phyloP scores from a whole-genome alignment of 2,329 filamentous ascomycete species.

The Penicillium sp. region DNA sequence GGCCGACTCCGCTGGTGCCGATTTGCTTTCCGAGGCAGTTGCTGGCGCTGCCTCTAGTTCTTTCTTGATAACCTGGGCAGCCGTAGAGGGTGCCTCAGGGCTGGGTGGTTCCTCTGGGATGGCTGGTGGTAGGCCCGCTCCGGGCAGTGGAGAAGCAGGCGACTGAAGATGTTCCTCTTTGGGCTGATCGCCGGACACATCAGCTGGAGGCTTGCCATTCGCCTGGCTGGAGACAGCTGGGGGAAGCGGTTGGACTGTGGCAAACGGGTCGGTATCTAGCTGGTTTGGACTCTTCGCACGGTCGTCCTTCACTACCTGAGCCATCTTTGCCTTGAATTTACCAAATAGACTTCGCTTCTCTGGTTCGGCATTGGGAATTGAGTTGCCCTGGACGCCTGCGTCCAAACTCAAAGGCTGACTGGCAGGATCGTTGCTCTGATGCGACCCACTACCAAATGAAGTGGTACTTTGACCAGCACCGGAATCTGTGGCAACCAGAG shows the following conservation, averaged over 20 bases:
- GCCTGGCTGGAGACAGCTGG: constrained; percentile 29
- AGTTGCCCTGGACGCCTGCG: constrained; percentile 39
- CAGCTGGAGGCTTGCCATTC: constrained; percentile 26
- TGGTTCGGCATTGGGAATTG: constrained; percentile 36
- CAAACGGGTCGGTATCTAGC: constrained; percentile 36
- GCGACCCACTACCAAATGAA: constrained; percentile 64
- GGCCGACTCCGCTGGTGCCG: neutral
- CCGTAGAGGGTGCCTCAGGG: constrained; percentile 24
- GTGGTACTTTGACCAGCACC: constrained; percentile 67
- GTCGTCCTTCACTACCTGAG: constrained; percentile 55
- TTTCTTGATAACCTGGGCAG: constrained; percentile 12
- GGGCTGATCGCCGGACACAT: constrained; percentile 23
- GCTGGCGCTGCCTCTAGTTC: neutral
- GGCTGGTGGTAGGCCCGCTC: constrained; percentile 32
- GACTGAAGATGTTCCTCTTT: constrained; percentile 27
- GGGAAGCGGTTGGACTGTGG: constrained; percentile 38
- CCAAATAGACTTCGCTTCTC: constrained; percentile 64
- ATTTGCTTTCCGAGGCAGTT: neutral
- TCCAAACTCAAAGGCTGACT: constrained; percentile 40
- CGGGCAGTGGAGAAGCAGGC: constrained; percentile 32
- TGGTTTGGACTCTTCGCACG: constrained; percentile 55
- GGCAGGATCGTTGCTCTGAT: constrained; percentile 44
- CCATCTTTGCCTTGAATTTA: constrained; percentile 66
- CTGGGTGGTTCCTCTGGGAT: constrained; percentile 39
- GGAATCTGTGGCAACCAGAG: constrained; percentile 62